Evolutionary conservation across 2,329 filamentous ascomycete species (phyloP).

Genomic region (Calonectria crousiana): DNA sequence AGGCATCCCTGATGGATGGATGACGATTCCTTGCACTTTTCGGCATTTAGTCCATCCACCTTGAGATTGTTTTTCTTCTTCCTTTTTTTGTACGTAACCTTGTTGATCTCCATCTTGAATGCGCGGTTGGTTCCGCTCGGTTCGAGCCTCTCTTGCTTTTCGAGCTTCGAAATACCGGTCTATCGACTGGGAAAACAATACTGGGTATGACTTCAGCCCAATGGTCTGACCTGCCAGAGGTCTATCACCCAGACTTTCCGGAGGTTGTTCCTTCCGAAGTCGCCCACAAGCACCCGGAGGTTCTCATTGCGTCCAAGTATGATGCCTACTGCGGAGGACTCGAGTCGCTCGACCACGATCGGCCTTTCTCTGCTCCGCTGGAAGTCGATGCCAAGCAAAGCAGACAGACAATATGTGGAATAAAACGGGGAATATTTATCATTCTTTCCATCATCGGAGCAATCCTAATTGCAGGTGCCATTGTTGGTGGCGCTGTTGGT

Average conservation of each 20-base stretch:
- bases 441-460: neutral
- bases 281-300: neutral
- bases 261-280: neutral
- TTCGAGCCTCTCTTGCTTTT: neutral
- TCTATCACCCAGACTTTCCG: neutral
- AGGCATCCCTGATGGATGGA: neutral
- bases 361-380: neutral
- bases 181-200: neutral
- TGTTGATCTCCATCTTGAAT: neutral
- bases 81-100: neutral
- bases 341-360: neutral
- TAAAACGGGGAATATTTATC: constrained; percentile 9
- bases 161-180: neutral
- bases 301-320: neutral
- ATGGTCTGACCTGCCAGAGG: neutral
- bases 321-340: neutral
- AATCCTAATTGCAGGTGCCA: constrained; percentile 7
- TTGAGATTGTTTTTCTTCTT: neutral
- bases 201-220: neutral
- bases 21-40: neutral
- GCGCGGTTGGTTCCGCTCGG: neutral
- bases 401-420: constrained; percentile 12
- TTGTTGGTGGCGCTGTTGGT: constrained; percentile 17
- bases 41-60: neutral
- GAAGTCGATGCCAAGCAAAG: neutral